Conservation (phyloP, 495 filamentous ascomycete genomes). For the Acidomyces sp. region DNA sequence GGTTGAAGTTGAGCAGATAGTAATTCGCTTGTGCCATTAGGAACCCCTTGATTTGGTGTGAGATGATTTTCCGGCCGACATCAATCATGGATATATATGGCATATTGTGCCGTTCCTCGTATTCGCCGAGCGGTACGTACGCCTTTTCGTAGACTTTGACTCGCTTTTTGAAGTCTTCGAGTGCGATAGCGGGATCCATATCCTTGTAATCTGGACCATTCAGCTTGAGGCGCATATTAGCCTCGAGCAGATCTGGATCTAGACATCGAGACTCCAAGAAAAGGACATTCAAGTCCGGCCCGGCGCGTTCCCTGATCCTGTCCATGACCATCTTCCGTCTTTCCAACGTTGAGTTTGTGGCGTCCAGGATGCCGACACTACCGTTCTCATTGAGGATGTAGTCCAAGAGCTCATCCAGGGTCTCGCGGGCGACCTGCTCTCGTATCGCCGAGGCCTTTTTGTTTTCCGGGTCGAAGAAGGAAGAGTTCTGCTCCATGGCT, state of each 20-base stretch:
- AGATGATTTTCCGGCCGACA: conserved; percentile 84
- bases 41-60: conserved; percentile 82
- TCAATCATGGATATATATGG: conserved; percentile 97
- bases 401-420: conserved; percentile 78
- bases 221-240: conserved; percentile 97
- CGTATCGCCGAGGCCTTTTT: conserved; percentile 65
- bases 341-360: conserved; percentile 86
- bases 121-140: conserved; percentile 81
- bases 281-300: conserved; percentile 72
- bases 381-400: conserved; percentile 72
- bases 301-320: conserved; percentile 68
- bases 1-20: conserved; percentile 90
- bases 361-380: conserved; percentile 94
- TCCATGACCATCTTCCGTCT: conserved; percentile 73
- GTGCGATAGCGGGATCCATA: conserved; percentile 69
- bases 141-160: conserved; percentile 88
- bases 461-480: conserved; percentile 90
- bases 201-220: conserved; percentile 91
- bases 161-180: conserved; percentile 84
- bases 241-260: conserved; percentile 70
- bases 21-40: conserved; percentile 80
- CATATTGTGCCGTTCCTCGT: conserved; percentile 77
- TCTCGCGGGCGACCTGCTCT: conserved; percentile 84
- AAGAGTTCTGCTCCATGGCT: conserved; percentile 72
- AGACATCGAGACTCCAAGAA: conserved; percentile 91